phyloP scores from a whole-genome alignment of 2,329 filamentous ascomycete genomes.

The Neonectria punicea region DNA sequence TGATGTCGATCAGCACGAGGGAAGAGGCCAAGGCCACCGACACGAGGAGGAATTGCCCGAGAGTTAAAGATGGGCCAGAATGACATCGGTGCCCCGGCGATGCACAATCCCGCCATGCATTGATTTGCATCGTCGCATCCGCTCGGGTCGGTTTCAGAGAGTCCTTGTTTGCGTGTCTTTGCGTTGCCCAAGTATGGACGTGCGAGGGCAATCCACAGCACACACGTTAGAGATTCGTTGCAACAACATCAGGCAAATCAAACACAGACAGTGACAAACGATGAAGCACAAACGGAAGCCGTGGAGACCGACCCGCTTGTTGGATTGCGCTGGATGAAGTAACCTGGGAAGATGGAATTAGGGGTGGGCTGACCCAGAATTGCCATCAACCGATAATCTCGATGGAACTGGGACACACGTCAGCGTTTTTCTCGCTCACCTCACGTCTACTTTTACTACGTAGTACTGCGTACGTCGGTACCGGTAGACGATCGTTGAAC shows the following conservation, averaged over 20 bases:
- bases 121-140: conserved; percentile 6
- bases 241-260: neutral
- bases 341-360: conserved; percentile 1
- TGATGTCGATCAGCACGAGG: conserved; percentile 7
- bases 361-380: conserved; percentile 15
- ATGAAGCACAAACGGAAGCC: conserved; percentile 1
- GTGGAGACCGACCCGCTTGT: neutral
- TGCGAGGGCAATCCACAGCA: neutral
- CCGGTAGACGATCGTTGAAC: neutral
- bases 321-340: neutral
- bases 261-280: neutral
- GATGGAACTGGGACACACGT: conserved; percentile 10
- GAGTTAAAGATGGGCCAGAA: neutral
- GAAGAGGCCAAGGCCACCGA: conserved; percentile 2
- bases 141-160: conserved; percentile 10
- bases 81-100: conserved; percentile 19
- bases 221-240: conserved; percentile 5
- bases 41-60: conserved; percentile 4
- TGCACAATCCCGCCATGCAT: conserved; percentile 8
- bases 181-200: neutral
- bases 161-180: neutral
- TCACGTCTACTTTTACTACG: neutral
- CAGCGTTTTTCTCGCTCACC: neutral
- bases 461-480: neutral
- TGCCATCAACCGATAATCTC: conserved; percentile 11